These are phyloP conservation scores for Lyophyllum semitale DNA, from an alignment of 768 basidiomycete species.

Conservation along the genomic window DNA sequence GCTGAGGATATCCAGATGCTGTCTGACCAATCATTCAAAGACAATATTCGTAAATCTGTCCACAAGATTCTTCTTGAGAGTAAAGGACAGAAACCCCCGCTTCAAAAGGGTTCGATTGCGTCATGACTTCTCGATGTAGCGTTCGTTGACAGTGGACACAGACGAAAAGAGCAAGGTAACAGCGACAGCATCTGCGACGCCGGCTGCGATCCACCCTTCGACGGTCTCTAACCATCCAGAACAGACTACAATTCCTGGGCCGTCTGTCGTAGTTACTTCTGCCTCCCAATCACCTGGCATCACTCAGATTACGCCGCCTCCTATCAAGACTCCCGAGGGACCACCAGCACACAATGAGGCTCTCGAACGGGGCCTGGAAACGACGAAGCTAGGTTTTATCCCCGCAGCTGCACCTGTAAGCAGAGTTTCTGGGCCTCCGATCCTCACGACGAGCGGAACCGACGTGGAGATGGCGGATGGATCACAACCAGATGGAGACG, in stretches of 20 bases:
- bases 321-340: constrained; percentile 12
- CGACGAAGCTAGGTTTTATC: constrained; percentile 8
- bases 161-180: constrained; percentile 14
- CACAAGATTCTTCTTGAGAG: constrained; percentile 48
- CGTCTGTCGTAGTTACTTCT: constrained; percentile 9
- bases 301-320: constrained; percentile 12
- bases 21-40: constrained; percentile 47
- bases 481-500: constrained; percentile 3
- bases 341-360: background rate
- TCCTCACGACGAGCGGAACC: constrained; percentile 9
- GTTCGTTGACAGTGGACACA: constrained; percentile 14
- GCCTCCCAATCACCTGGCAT: constrained; percentile 3
- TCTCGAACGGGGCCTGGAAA: constrained; percentile 13
- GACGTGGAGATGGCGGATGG: constrained; percentile 22
- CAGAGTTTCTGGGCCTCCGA: constrained; percentile 2
- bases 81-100: constrained; percentile 25
- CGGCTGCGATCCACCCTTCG: constrained; percentile 10
- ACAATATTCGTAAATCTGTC: constrained; percentile 42
- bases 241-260: constrained; percentile 2
- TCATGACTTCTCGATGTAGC: constrained; percentile 6
- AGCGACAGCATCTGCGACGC: constrained; percentile 9
- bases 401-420: background rate
- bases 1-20: constrained; percentile 50
- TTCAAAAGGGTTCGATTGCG: constrained; percentile 15
- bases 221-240: constrained; percentile 4